phyloP scores from a whole-genome alignment of 768 basidiomycete species.

The Auricularia sp. region DNA sequence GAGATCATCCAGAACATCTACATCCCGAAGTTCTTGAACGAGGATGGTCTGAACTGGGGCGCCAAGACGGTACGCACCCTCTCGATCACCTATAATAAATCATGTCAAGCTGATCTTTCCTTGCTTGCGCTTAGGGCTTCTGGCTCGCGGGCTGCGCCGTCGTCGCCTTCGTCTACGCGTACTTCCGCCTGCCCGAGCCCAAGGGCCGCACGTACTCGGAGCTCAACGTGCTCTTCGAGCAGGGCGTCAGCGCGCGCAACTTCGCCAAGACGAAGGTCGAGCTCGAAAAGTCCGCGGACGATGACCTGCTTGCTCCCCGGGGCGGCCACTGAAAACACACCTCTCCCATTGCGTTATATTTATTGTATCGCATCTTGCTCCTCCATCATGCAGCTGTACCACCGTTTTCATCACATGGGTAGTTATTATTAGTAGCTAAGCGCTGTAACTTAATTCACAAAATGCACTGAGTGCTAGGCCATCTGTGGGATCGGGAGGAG shows the following conservation, averaged over 20 bases:
- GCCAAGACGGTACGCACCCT: conserved; percentile 11
- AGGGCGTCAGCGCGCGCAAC: conserved; percentile 21
- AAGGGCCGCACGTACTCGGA: conserved; percentile 19
- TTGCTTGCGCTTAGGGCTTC: conserved; percentile 10
- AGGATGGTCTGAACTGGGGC: conserved; percentile 4
- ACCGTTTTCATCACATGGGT: too few relatives aligned
- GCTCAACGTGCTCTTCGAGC: conserved; percentile 29
- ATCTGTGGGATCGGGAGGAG: too few relatives aligned
- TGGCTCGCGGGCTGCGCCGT: not conserved
- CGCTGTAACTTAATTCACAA: too few relatives aligned
- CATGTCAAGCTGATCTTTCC: conserved; percentile 16
- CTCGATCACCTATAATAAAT: not conserved
- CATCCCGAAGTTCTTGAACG: conserved; percentile 3
- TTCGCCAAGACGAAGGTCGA: conserved; percentile 21
- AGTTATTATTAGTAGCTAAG: too few relatives aligned
- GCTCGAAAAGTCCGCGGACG: not conserved
- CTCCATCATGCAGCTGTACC: too few relatives aligned
- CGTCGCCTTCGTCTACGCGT: conserved; percentile 5
- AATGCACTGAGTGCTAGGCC: too few relatives aligned
- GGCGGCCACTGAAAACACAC: too few relatives aligned
- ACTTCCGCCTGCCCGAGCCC: not conserved
- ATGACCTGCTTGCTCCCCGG: too few relatives aligned
- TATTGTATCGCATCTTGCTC: too few relatives aligned
- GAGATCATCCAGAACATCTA: conserved; percentile 15
- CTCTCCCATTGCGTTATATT: too few relatives aligned